These are phyloP conservation scores for Rutidosis leptorrhynchoides DNA, from an alignment of 129 eudicot species.

Conservation along the genomic window DNA sequence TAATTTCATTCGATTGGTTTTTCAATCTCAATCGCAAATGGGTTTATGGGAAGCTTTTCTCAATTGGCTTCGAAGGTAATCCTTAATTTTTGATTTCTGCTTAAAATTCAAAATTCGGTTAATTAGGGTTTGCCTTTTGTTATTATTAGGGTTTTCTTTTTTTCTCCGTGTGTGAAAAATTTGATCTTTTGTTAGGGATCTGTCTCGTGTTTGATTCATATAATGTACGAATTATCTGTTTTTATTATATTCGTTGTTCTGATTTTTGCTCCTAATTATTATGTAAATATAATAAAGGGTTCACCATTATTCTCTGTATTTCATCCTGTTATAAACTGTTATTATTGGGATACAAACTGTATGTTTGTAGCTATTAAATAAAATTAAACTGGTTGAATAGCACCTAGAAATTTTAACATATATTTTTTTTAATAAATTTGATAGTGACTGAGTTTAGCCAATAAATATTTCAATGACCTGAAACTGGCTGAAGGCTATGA, in stretches of 20 bases:
- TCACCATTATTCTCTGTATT: too few species aligned
- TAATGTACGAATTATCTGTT: neutral
- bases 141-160: neutral
- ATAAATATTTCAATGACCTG: too few species aligned
- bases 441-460: too few species aligned
- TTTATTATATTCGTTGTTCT: neutral
- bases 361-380: too few species aligned
- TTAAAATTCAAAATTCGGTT: neutral
- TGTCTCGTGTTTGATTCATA: neutral
- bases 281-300: too few species aligned
- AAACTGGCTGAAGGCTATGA: too few species aligned
- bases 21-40: neutral
- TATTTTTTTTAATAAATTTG: too few species aligned
- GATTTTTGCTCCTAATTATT: neutral
- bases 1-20: constrained; percentile 4
- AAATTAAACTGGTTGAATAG: too few species aligned
- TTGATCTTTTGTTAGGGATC: neutral
- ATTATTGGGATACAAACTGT: too few species aligned
- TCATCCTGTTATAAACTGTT: too few species aligned
- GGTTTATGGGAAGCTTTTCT: constrained; percentile 9
- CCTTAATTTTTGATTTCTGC: neutral
- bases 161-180: neutral
- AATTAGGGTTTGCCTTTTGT: neutral
- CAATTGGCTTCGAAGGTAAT: constrained; percentile 13
- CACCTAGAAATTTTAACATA: too few species aligned